Base-by-base conservation (phyloP, 345 rosid species). In the Bretschneidera sinensis region DNA sequence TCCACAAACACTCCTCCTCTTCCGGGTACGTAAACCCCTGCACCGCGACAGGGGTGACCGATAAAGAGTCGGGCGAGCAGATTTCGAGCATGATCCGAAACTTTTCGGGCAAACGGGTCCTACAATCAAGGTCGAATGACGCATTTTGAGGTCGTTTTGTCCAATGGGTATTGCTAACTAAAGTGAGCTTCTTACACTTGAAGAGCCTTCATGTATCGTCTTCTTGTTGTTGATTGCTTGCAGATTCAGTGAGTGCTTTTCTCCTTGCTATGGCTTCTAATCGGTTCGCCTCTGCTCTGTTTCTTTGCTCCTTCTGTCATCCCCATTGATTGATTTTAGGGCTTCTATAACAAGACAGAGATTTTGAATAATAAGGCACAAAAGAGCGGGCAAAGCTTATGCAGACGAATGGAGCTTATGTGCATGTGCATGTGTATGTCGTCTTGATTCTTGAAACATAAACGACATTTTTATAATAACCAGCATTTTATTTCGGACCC, bases 41-140 rank as follows among this genome's bases (percentile, higher is more conserved):
- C 48, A 76, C 18, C 33, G 73, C 76, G 60, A 62, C 67, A 9
- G 92, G 92, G 39, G 87, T 79, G 54, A 78, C 75, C 8, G 88
- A 80, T 71, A 92, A 92, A 55, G 92, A 85, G 69, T 92, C 92
- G 24, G 94, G 87, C 21, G 96, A 84, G 80, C 85, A 85, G 22
- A 92, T 84, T 81, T 92, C 98, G 51, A 92, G 87, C 72, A 83
- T 77, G 70, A 74, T 89, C 43, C 64, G 74, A 74, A 89, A 89
- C 33, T 74, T 83, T 43, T 74, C 79, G 22, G 72, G 55, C 24
- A 64, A 57, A 2, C 24, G 75, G n/a, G 66, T 61, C 9, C 11
- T 68, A 31, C 59, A 67, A 51, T 54, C 67, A 22, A 68, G 60
- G 21, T 61, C 51, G 28, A 25, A 43, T 18, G 56, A 59, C 24